Base-by-base conservation (phyloP, 2,329 filamentous ascomycete genomes). In the Pseudodiploospora longispora region DNA sequence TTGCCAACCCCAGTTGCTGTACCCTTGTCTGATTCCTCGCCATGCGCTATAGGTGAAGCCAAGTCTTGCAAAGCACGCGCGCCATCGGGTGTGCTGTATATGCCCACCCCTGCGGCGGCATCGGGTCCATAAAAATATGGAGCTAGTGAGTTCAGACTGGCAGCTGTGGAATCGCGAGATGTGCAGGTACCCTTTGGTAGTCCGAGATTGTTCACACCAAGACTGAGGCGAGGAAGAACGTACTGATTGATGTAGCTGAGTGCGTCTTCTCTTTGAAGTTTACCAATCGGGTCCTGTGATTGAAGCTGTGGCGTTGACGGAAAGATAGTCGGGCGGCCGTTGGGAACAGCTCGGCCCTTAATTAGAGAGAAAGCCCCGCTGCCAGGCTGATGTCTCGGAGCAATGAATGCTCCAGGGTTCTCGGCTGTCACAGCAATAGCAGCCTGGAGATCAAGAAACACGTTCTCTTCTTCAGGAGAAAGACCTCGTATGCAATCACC, bases 401-500 rank as follows among this genome's bases (percentile, higher is more conserved):
- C 74, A 5, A 75, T 61, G 51, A 81, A 83, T 0, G 74, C 68
- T 4, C 75, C 73, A 0, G 79, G 77, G 41, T 70, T 71, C 38
- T 69, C 65, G 10, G 72, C 70, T 33, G 68, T 66, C 6, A 61
- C 58, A 3, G 74, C 72, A 37, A 87, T 65, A 6, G 66, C 66
- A 39, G 72, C 68, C 60, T 91, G 87, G 5, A 91, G 72, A 41
- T 78, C 71, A 8, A 91, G 67, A 52, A 85, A 90, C 4, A 75
- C 74, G 31, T 82, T 71, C 57, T 90, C 85, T 50, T 90, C 81
- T 36, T 83, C 78, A 4, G 74, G 65, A 1, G 74, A 80, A 43
- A 93, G 65, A 46, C 85, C 83, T 51, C 83, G 80, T n/a, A 91
- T 71, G 58, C 84, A 86, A 50, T 87, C 82, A 8, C 86, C 85